Conservation (phyloP, 768 basidiomycete species). For the Boletus subcaerulescens region DNA sequence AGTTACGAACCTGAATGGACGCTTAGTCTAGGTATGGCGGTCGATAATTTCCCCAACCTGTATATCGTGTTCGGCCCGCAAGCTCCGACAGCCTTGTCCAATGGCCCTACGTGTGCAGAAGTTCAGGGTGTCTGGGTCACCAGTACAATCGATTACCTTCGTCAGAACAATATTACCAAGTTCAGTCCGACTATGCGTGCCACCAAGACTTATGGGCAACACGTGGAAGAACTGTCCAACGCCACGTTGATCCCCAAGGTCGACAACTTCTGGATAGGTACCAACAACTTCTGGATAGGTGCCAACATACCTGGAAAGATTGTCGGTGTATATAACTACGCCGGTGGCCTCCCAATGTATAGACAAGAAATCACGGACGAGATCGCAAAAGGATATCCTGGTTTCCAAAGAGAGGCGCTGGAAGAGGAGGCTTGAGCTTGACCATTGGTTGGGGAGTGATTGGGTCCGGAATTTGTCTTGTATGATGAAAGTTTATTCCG, state of each 20-base stretch:
- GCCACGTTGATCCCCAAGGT: conserved; percentile 8
- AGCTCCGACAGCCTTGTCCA: not conserved
- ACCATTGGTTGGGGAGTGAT: too few relatives aligned
- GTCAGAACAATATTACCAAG: conserved; percentile 6
- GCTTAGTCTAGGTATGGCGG: not conserved
- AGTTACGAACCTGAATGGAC: too few relatives aligned
- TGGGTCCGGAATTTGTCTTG: too few relatives aligned
- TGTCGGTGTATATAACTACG: conserved; percentile 4
- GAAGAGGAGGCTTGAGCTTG: too few relatives aligned
- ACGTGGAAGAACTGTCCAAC: not conserved
- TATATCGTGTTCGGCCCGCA: not conserved
- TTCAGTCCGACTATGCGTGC: conserved; percentile 3
- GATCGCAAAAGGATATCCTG: not conserved
- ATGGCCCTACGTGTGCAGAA: not conserved
- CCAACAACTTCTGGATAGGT: conserved; percentile 1
- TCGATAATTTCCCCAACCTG: not conserved
- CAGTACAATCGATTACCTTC: not conserved
- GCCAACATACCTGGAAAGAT: conserved; percentile 10
- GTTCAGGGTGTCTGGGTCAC: not conserved
- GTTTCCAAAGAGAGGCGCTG: not conserved
- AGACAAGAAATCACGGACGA: conserved; percentile 11
- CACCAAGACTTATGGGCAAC: conserved; percentile 5
- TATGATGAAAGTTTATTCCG: too few relatives aligned
- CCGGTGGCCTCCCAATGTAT: not conserved
- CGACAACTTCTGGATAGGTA: not conserved